Base-by-base conservation (phyloP, 148 eudicot species). In the Amaranthus cruentus region DNA sequence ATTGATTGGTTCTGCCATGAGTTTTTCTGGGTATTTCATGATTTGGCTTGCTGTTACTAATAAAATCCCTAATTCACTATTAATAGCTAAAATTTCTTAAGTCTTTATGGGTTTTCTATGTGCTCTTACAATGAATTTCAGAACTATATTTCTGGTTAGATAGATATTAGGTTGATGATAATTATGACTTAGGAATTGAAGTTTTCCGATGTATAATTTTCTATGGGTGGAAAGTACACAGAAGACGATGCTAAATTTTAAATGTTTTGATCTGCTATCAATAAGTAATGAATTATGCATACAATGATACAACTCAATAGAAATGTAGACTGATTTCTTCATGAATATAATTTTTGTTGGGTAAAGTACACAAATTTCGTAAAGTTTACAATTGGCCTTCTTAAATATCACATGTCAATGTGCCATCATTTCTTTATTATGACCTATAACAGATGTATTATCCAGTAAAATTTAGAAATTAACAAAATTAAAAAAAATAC, bases 201-300 rank as follows among this genome's bases (percentile, higher is more conserved):
- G 57, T 4, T 6, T 66, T 76, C 1, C 18, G 58, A 6, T 46
- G 56, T 13, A 73, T 55, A 51, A 55, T 66, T 68, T 67, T 80
- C 77, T 77, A 95, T 97, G 84, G 99, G 97, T 74, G 99, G 97
- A 21, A 95, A 85, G 74, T 95, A 90, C 79, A 67, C 93, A 18
- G 99, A 95, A 86, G 99, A 90, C 47, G 99, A 95, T 67, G 99
- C 97, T 57, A 95, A 90, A 79, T 76, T 61, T 57, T 90, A 6
- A 61, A 15, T 51, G 15, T 15, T 15, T 78, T 57, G 58, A 47
- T 67, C 14, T 60, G 70, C 48, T 46, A 18, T 63, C 53, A 55
- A 28, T 14, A 56, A 54, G 13, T 18, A 7, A 58, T 51, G 52
- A 46, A 12, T 28, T 6, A 69, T 58, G 44, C 71, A 38, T 21